Percentiles rank a stretch among this genome's conserved stretches.
These are phyloP conservation scores for Cladophialophora psammophila DNA, from an alignment of 2,329 filamentous ascomycete species.

Conservation along the genomic window DNA sequence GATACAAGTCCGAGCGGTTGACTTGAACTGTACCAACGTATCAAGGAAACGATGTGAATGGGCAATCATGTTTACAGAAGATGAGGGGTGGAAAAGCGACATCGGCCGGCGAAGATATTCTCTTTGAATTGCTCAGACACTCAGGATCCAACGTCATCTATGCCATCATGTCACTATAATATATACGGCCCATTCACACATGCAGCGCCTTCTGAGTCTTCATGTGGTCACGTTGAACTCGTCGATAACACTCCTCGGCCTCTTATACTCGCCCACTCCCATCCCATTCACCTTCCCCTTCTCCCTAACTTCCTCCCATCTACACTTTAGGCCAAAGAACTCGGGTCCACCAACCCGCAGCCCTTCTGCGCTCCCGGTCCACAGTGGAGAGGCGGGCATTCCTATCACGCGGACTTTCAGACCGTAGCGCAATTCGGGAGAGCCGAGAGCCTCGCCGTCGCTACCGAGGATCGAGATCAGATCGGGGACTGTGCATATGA, in stretches of 20 bases:
- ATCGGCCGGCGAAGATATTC: background rate
- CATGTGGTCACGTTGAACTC: conserved; percentile 34
- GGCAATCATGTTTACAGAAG: background rate
- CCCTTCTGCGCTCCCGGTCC: conserved; percentile 52
- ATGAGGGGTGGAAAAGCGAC: background rate
- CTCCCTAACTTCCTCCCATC: conserved; percentile 40
- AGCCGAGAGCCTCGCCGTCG: conserved; percentile 37
- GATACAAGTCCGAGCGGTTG: background rate
- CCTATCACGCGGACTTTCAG: conserved; percentile 60
- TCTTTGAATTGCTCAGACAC: background rate
- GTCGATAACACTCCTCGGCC: conserved; percentile 43
- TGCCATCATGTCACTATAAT: background rate
- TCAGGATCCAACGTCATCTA: background rate
- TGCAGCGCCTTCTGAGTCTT: background rate
- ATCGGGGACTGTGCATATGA: conserved; percentile 46
- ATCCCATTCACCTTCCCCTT: conserved; percentile 33
- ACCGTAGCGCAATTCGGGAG: conserved; percentile 55
- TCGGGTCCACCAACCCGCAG: conserved; percentile 52
- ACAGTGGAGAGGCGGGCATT: conserved; percentile 59
- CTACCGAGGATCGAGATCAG: conserved; percentile 38
- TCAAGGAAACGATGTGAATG: background rate
- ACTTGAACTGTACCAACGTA: background rate
- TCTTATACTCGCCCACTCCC: conserved; percentile 38
- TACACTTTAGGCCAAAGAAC: conserved; percentile 46
- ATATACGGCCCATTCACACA: background rate